Evolutionary conservation across 2,329 filamentous ascomycete species (phyloP).

Genomic region (Pseudogymnoascus sp.): DNA sequence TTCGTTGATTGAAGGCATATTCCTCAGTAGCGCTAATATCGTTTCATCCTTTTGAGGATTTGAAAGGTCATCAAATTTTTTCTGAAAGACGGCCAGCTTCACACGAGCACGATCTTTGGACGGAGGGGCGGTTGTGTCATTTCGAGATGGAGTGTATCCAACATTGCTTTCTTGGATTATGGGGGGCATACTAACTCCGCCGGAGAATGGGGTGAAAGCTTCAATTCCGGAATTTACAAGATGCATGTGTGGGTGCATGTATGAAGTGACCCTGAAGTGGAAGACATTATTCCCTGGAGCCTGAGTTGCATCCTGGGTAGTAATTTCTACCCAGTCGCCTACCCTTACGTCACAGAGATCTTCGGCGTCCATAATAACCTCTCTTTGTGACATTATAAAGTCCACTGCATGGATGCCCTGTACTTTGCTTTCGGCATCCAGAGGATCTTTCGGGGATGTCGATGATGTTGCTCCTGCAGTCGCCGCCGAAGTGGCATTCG

Average conservation of each 20-base stretch:
- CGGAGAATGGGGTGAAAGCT: background rate
- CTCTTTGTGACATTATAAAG: background rate
- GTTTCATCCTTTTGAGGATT: slow-evolving; percentile 38
- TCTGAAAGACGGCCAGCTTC: slow-evolving; percentile 34
- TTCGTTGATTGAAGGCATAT: slow-evolving; percentile 52
- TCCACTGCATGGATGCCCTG: background rate
- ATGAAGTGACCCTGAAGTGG: background rate
- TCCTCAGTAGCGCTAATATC: slow-evolving; percentile 46
- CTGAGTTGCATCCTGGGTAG: background rate
- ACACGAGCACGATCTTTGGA: background rate
- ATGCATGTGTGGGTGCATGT: background rate
- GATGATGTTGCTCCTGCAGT: background rate
- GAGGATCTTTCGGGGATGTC: background rate
- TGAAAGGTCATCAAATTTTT: slow-evolving; percentile 50
- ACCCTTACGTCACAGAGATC: background rate
- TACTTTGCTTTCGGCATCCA: background rate
- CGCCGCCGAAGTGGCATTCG: background rate
- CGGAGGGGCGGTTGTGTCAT: background rate
- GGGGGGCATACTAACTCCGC: background rate
- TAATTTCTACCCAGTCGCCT: background rate
- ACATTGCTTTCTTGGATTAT: background rate
- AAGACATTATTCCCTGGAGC: background rate
- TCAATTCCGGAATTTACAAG: background rate
- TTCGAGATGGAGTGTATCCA: background rate
- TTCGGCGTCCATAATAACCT: background rate